Base-by-base conservation (phyloP, 768 basidiomycete species). In the Tulasnella sp. region DNA sequence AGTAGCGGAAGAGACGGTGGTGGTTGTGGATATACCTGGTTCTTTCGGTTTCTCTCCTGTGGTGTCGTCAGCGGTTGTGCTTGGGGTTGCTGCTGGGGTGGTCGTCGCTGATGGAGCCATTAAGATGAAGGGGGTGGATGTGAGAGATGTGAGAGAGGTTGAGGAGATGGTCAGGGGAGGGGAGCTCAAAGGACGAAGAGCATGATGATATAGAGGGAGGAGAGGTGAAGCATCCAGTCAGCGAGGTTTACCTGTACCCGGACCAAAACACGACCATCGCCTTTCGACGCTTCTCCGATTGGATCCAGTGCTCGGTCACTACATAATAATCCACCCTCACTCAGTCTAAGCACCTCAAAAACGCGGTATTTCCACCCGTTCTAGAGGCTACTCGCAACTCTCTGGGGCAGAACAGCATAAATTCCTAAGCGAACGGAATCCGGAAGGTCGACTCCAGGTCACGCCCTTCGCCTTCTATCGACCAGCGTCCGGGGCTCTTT, bases 21-120 rank as follows among this genome's bases (percentile, higher is more conserved):
- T 36, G 62, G 46, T 40, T 8, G 39, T 7, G 14, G 76, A 39
- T 77, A 77, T 62, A n/a, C 48, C 76, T 34, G 76, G 76, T 44
- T 77, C 76, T 62, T 77, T 77, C 34, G 48, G 34, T 36, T 75
- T 77, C 62, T 77, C 76, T 39, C 76, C 76, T 27, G 48, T 58
- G 48, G 48, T 74, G 40, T 48, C 73, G 34, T 56, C 75, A 21
- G 75, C 34, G 34, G 75, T 75, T 38, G 75, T 34, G 27, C 75
- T 56, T 48, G 75, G 34, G 10, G 46, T 44, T 16, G 39, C 34
- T 27, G 74, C 24, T 34, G 39, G 18, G 7, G 75, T 27, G 24
- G 75, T 36, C 14, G 75, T 75, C 10, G 44, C 31, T 48, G 75
- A 36, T 21, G 52, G 44, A 40, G 85, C 31, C 34, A 56, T 36